These are phyloP conservation scores for Hanseniaspora thailandica DNA, from an alignment of 805 yeast genomes.

Conservation along the genomic window DNA sequence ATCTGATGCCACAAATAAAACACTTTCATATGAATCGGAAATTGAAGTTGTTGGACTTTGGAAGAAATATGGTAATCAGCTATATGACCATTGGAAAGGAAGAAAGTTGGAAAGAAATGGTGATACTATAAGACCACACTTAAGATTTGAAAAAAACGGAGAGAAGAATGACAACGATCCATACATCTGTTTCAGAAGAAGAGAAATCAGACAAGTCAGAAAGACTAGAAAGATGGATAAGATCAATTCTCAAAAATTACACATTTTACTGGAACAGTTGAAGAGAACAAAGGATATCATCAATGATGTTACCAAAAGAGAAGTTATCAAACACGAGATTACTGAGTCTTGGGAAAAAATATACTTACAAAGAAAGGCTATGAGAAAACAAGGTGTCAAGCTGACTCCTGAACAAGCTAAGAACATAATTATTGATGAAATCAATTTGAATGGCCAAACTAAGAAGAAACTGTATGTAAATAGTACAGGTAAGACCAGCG, in stretches of 20 bases:
- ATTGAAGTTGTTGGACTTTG: constrained; percentile 12
- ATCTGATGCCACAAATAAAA: constrained; percentile 9
- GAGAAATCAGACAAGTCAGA: constrained; percentile 90
- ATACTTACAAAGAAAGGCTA: not conserved
- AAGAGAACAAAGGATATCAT: constrained; percentile 62
- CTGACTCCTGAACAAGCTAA: not conserved
- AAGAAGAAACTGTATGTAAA: constrained; percentile 2
- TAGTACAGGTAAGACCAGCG: not conserved
- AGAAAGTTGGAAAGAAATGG: constrained; percentile 66
- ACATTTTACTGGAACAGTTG: constrained; percentile 62
- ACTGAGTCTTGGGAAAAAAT: constrained; percentile 5
- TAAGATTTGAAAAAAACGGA: constrained; percentile 75
- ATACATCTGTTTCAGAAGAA: constrained; percentile 85
- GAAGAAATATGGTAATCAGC: constrained; percentile 47
- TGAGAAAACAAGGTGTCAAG: not conserved
- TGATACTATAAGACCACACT: constrained; percentile 54
- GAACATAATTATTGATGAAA: constrained; percentile 3
- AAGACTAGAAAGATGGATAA: constrained; percentile 92
- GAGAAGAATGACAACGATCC: constrained; percentile 92
- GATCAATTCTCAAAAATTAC: constrained; percentile 73
- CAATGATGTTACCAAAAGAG: constrained; percentile 58
- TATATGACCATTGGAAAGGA: constrained; percentile 72
- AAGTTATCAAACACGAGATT: constrained; percentile 30
- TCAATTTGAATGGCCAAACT: not conserved
- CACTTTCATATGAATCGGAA: constrained; percentile 12